A percentile compares a stretch with the other conserved stretches of the same genome.
Conservation (phyloP, 2,329 filamentous ascomycete genomes). For the Volutella citrinella region DNA sequence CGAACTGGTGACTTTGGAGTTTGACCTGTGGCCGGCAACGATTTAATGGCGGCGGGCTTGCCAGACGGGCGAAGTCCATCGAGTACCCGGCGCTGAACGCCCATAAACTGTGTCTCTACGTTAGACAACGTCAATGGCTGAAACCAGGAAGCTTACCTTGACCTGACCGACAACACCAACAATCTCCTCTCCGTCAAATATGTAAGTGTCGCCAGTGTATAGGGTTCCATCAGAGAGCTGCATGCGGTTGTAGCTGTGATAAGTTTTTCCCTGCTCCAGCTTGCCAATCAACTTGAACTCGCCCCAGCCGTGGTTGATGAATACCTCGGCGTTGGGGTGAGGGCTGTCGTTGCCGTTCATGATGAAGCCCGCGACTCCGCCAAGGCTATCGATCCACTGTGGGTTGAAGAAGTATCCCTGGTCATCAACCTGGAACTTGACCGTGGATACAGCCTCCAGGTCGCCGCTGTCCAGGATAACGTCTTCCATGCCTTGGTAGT, state of each 20-base stretch:
- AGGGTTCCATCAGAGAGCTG: conserved; percentile 43
- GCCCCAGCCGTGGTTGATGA: conserved; percentile 60
- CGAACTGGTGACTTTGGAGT: neutral
- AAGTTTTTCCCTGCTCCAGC: conserved; percentile 36
- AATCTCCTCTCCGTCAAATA: conserved; percentile 52
- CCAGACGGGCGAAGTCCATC: conserved; percentile 9
- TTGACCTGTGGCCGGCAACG: neutral
- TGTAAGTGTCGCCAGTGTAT: conserved; percentile 49
- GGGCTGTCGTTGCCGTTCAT: conserved; percentile 52
- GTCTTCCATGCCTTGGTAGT: conserved; percentile 57
- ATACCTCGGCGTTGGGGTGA: conserved; percentile 52
- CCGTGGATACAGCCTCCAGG: conserved; percentile 34
- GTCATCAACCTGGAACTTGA: conserved; percentile 48
- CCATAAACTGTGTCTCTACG: conserved; percentile 8
- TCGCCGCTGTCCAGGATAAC: conserved; percentile 43
- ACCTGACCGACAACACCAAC: conserved; percentile 52
- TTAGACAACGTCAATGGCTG: neutral
- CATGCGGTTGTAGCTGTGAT: conserved; percentile 58
- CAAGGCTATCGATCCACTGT: conserved; percentile 57
- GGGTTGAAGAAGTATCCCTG: conserved; percentile 51
- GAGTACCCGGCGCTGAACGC: conserved; percentile 13
- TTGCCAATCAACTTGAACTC: conserved; percentile 43
- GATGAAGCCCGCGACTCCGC: conserved; percentile 60
- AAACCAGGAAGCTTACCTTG: conserved; percentile 33
- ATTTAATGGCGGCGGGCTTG: neutral